Evolutionary conservation across 1,284 basidiomycete genomes (phyloP).

Genomic region (Melampsora larici-populina): DNA sequence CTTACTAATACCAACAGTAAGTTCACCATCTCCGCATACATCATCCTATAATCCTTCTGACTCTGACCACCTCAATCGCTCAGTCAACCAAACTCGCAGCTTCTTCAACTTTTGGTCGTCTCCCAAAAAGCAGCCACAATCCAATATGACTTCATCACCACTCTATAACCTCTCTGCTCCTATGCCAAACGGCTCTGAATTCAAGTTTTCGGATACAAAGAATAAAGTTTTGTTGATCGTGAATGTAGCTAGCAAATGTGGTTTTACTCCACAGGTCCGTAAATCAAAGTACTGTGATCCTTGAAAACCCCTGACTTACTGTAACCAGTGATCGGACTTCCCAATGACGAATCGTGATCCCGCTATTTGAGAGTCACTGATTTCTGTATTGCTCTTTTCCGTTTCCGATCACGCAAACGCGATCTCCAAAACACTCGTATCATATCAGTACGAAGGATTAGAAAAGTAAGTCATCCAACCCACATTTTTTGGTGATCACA

Average conservation of each 20-base stretch:
- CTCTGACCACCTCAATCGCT: neutral
- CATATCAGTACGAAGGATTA: slow-evolving; percentile 21
- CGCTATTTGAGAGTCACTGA: no score
- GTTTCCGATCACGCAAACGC: no score
- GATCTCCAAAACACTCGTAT: no score
- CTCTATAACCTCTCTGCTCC: slow-evolving; percentile 11
- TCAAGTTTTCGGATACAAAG: slow-evolving; percentile 5
- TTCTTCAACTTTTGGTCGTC: neutral
- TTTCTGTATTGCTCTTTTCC: no score
- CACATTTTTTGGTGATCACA: neutral
- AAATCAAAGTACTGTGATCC: no score
- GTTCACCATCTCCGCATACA: no score
- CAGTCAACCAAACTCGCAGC: neutral
- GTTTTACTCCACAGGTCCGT: slow-evolving; percentile 10
- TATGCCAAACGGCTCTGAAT: slow-evolving; percentile 23
- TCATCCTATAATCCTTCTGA: no score
- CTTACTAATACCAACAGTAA: no score
- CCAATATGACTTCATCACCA: neutral
- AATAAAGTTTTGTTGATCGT: slow-evolving; percentile 36
- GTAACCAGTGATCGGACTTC: no score
- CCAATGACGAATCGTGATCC: no score
- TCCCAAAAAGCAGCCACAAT: neutral
- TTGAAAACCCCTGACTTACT: no score
- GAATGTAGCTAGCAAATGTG: slow-evolving; percentile 32
- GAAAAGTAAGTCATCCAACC: slow-evolving; percentile 9